Base-by-base conservation (phyloP, 345 rosid species). In the Fremontodendron californicum region DNA sequence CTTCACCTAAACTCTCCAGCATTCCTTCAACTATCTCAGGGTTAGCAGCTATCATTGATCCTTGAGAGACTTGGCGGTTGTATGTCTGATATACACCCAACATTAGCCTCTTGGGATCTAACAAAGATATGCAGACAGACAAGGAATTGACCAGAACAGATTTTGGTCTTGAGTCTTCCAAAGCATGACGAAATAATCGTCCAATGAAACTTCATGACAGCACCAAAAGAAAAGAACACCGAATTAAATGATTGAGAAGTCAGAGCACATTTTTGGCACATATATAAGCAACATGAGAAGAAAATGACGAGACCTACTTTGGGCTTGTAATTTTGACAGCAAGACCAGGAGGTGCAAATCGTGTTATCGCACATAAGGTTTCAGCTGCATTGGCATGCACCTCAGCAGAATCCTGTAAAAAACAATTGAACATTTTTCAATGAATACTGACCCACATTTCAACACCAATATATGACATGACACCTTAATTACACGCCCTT, bases 351-450 rank as follows among this genome's bases (percentile, higher is more conserved):
- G 95, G 97, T 67, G 97, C 94, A 78, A 84, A 89, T 84, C 95
- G 85, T 52, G 97, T 89, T 48, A 93, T 90, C 37, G 97, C 86
- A 86, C 97, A 94, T 21, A 93, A 91, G 13, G 91, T 85, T 89
- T 94, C 98, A 78, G 98, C 98, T 48, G 95, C 87, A 83, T 94
- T 94, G 74, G 95, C 90, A 88, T 94, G 98, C 78, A 93, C 98
- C 86, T 94, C 95, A 25, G 98, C 95, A 63, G 81, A 90, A 77
- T 91, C 94, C 98, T 94, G 88, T 21, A 77, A 68, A 69, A 74
- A 73, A 29, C 49, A 60, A 9, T 51, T 33, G 70, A 57, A 71
- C 70, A 70, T 48, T 16, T 19, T 31, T 31, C 45, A 49, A 45
- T 48, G 27, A 42, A 58, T 3, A 58, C 21, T 57, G 5, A 21